Percentiles rank a stretch among this genome's conserved stretches.
phyloP scores from a whole-genome alignment of 73 alveolate species.

The Paramecium sonneborni region DNA sequence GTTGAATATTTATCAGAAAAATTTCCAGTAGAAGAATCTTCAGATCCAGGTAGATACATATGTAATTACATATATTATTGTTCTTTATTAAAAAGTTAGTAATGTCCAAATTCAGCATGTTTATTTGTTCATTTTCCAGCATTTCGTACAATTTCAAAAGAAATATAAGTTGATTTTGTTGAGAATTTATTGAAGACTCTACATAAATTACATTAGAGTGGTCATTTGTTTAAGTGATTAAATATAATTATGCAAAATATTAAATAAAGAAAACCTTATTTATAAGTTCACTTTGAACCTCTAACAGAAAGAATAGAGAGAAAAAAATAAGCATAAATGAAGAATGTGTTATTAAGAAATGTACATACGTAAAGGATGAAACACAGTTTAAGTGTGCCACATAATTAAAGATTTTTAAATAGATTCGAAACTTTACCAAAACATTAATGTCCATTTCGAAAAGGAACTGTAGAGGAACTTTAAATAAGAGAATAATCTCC shows the following conservation, averaged over 20 bases:
- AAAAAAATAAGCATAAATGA: background rate
- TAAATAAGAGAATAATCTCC: background rate
- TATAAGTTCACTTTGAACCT: background rate
- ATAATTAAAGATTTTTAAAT: background rate
- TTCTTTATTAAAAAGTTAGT: background rate
- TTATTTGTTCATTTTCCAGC: conserved; percentile 49
- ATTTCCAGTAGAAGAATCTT: background rate
- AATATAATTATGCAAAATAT: background rate
- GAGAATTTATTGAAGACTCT: background rate
- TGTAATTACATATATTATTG: conserved; percentile 48
- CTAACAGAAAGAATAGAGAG: background rate
- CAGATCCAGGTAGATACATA: conserved; percentile 50
- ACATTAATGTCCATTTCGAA: background rate
- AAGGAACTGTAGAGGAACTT: background rate
- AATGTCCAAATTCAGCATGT: background rate
- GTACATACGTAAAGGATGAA: background rate
- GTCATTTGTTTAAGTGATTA: background rate
- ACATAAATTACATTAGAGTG: background rate
- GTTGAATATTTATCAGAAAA: background rate
- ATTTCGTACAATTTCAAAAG: background rate
- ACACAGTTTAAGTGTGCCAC: background rate
- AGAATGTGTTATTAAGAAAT: background rate
- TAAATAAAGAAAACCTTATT: background rate
- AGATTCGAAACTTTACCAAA: background rate
- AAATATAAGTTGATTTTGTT: background rate